Base-by-base conservation (phyloP, 208 protist species). In the Trypanosoma lewisi region DNA sequence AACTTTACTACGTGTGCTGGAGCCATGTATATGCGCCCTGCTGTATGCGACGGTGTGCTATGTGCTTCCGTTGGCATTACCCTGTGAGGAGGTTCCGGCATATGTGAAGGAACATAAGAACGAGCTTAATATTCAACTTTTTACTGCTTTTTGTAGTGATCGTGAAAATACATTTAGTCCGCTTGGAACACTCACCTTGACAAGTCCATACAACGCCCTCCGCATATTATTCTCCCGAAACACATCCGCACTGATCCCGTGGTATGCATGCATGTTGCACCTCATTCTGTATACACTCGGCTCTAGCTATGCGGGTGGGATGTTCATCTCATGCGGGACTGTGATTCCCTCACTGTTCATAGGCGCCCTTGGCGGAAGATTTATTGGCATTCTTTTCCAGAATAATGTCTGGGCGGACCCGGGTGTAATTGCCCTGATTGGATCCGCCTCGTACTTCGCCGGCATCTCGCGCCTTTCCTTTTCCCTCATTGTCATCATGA, bases 381-480 rank as follows among this genome's bases (percentile, higher is more conserved):
- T 90, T 1, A 64, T 93, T 54, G 78, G 76, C 0, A 47, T 73
- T 8, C 49, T 78, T n/a, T 80, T 87, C 41, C 52, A 62, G 2
- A 65, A 79, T 50, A 70, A 73, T 8, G 53, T 59, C 33, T 85
- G 81, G 77, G 79, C 86, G 17, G 87, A 91, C 54, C 84, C 86
- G 25, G 87, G 87, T 39, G 77, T 89, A 11, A 82, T 91, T 8
- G 85, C 91, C 4, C 67, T 97, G 5, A 69, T 97, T 33, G 91
- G 91, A 17, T 81, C 87, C 11, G 82, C 85, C 0, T 73, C 82
- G 0, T 93, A 94, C 58, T 85, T 95, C 45, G 81, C 77, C 2
- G 91, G 89, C 44, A 84, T 95, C 27, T 91, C 85, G 5, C 83
- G 91, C 28, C 75, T 95, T 1, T 95, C 91, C 11, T 82, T 96